Evolutionary conservation across 2,329 filamentous ascomycete species (phyloP).

Genomic region (Aaosphaeria arxii): DNA sequence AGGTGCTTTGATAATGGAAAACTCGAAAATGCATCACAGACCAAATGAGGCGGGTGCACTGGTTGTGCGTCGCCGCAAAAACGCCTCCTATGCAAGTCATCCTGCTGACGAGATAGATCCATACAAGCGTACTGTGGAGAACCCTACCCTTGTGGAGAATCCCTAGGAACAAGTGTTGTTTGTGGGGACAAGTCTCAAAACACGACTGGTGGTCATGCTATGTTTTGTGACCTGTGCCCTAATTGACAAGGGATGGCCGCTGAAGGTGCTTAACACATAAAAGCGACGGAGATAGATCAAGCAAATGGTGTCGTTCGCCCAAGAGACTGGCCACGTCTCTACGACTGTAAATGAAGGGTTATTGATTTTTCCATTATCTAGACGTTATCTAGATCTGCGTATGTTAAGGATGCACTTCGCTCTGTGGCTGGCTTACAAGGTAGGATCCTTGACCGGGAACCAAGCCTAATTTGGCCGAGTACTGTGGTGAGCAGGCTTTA

Average conservation of each 20-base stretch:
- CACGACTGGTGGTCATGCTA: slow-evolving; percentile 16
- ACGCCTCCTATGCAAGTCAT: slow-evolving; percentile 12
- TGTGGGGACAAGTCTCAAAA: slow-evolving; percentile 14
- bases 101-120: slow-evolving; percentile 15
- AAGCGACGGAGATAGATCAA: slow-evolving; percentile 1
- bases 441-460: neutral
- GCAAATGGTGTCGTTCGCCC: neutral
- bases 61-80: too few relatives aligned
- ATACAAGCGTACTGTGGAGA: slow-evolving; percentile 29
- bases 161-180: slow-evolving; percentile 26
- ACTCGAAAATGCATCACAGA: too few relatives aligned
- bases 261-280: neutral
- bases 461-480: neutral
- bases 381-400: too few relatives aligned
- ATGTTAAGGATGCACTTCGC: too few relatives aligned
- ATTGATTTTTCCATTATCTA: neutral
- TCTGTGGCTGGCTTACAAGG: neutral
- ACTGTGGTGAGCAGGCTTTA: neutral
- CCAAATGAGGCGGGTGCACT: too few relatives aligned
- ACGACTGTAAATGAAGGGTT: neutral
- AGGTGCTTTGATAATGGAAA: too few relatives aligned
- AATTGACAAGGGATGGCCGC: slow-evolving; percentile 1
- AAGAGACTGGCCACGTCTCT: neutral
- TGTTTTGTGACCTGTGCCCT: slow-evolving; percentile 15
- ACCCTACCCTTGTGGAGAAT: slow-evolving; percentile 13